Percentiles rank a stretch among this genome's conserved stretches.
phyloP scores from a whole-genome alignment of 768 basidiomycete species.

The Ramaria rubella region DNA sequence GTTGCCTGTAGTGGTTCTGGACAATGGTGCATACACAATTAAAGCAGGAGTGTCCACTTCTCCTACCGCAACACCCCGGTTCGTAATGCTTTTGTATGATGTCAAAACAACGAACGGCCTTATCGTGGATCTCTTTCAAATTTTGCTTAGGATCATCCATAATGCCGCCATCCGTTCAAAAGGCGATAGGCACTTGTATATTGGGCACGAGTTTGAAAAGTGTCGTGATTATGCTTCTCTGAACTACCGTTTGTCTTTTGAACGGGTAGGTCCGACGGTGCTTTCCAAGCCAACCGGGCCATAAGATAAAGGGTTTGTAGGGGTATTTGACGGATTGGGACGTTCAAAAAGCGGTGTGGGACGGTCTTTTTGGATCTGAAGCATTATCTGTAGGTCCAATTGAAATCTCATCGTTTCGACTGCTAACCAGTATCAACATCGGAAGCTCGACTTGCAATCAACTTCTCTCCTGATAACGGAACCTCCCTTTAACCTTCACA shows the following conservation, averaged over 20 bases:
- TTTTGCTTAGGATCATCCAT: constrained; percentile 49
- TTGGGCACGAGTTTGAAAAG: constrained; percentile 74
- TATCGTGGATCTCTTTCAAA: not conserved
- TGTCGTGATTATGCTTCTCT: constrained; percentile 80
- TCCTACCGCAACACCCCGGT: constrained; percentile 26
- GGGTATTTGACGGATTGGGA: constrained; percentile 95
- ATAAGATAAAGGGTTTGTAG: constrained; percentile 41
- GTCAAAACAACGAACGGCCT: not conserved
- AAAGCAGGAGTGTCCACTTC: constrained; percentile 57
- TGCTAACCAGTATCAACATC: not conserved
- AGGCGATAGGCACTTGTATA: constrained; percentile 72
- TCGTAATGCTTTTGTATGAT: constrained; percentile 8
- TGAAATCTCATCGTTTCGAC: not conserved
- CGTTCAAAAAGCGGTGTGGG: constrained; percentile 91
- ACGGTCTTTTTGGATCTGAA: constrained; percentile 73
- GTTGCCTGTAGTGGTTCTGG: constrained; percentile 54
- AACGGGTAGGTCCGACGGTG: constrained; percentile 66
- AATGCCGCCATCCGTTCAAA: constrained; percentile 86
- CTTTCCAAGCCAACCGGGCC: constrained; percentile 11
- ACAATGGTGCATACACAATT: constrained; percentile 82
- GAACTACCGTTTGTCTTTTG: constrained; percentile 79
- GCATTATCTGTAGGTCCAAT: constrained; percentile 50
- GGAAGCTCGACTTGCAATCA: constrained; percentile 63
- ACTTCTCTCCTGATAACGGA: constrained; percentile 84
- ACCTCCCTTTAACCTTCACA: constrained; percentile 90